Evolutionary conservation across 2,329 filamentous ascomycete genomes (phyloP).

Genomic region (Cryoendolithus antarcticus): DNA sequence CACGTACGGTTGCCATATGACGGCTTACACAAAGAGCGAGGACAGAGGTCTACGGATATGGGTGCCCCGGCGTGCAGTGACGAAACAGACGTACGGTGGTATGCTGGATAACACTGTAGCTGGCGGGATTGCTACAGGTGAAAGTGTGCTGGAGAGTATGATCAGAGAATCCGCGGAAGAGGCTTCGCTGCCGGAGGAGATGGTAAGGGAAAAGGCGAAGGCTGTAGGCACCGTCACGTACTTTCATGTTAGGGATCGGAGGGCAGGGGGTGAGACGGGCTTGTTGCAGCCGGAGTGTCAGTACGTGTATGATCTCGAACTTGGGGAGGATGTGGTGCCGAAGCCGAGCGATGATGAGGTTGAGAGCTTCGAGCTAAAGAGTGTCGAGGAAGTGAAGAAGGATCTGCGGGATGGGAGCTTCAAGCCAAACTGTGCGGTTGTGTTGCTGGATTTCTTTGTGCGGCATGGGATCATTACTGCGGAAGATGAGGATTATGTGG

Average conservation of each 20-base stretch:
- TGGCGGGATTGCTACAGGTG: constrained; percentile 68
- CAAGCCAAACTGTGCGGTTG: constrained; percentile 83
- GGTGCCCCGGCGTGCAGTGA: constrained; percentile 63
- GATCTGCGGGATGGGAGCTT: constrained; percentile 62
- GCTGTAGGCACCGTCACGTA: constrained; percentile 67
- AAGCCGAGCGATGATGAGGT: constrained; percentile 81
- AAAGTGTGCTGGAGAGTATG: constrained; percentile 68
- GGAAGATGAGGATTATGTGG: constrained; percentile 64
- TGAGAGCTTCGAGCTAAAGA: constrained; percentile 67
- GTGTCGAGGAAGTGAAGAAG: constrained; percentile 60
- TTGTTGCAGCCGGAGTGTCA: constrained; percentile 83
- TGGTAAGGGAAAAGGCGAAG: constrained; percentile 51
- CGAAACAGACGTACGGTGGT: constrained; percentile 78
- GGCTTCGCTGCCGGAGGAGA: constrained; percentile 59
- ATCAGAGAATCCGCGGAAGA: constrained; percentile 84
- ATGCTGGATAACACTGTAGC: constrained; percentile 94
- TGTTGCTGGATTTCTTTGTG: constrained; percentile 82
- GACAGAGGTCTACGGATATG: constrained; percentile 59
- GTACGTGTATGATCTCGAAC: constrained; percentile 79
- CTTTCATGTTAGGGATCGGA: constrained; percentile 63
- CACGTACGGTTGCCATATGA: constrained; percentile 70
- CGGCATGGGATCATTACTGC: constrained; percentile 67
- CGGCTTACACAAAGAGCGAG: constrained; percentile 48
- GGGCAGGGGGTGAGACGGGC: constrained; percentile 66
- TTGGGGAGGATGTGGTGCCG: constrained; percentile 56